These are phyloP conservation scores for Apiospora sp. DNA, from an alignment of 2,329 filamentous ascomycete genomes.

Conservation along the genomic window DNA sequence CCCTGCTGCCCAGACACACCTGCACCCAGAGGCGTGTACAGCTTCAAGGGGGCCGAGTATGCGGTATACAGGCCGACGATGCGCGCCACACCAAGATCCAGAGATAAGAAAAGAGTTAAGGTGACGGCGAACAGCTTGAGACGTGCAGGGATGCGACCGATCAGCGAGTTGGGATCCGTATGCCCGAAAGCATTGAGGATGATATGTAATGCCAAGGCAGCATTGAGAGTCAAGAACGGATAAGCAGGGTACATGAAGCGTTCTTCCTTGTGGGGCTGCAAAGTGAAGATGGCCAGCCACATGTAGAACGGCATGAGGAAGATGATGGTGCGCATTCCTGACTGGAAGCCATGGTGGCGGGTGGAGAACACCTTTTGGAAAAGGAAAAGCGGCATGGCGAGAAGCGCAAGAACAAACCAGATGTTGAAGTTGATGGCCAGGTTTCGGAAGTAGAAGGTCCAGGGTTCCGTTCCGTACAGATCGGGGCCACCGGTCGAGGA, in stretches of 20 bases:
- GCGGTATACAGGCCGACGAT: constrained; percentile 79
- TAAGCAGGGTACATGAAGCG: constrained; percentile 98
- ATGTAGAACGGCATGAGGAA: constrained; percentile 90
- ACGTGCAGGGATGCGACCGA: constrained; percentile 76
- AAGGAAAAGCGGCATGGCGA: constrained; percentile 77
- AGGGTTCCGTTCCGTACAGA: constrained; percentile 94
- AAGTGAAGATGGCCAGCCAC: constrained; percentile 90
- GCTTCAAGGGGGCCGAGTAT: constrained; percentile 80
- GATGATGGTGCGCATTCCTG: constrained; percentile 76
- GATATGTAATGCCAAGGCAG: constrained; percentile 84
- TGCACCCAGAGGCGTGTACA: constrained; percentile 74
- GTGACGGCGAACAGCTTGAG: constrained; percentile 75
- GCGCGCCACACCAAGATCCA: constrained; percentile 74
- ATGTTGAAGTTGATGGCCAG: constrained; percentile 93
- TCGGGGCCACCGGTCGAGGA: constrained; percentile 82
- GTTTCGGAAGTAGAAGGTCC: constrained; percentile 96
- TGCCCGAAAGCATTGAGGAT: constrained; percentile 78
- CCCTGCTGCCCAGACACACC: constrained; percentile 54
- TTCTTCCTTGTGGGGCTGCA: constrained; percentile 97
- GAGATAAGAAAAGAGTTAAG: constrained; percentile 66
- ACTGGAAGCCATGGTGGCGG: constrained; percentile 70
- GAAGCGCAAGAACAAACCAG: constrained; percentile 85
- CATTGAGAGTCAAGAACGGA: constrained; percentile 88
- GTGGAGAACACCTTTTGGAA: constrained; percentile 73
- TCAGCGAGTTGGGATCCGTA: constrained; percentile 69